Evolutionary conservation across 2,329 filamentous ascomycete genomes (phyloP), one percentile per base, ranked within the genome.

Genomic region (Phaeoacremonium minimum): DNA sequence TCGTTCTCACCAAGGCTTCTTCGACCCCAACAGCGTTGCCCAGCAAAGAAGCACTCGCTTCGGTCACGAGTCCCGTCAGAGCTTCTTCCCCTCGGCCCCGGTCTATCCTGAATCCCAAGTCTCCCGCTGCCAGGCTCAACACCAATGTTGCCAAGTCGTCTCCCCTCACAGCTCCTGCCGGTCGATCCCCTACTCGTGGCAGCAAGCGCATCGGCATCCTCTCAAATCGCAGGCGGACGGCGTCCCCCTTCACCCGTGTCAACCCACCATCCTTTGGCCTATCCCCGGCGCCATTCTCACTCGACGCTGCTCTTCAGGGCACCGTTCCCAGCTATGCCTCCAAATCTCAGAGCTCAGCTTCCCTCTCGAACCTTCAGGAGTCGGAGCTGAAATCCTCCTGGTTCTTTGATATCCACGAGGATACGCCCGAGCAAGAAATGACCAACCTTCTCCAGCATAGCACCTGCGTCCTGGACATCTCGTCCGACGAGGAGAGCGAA

Each of bases 341-440:
- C 31, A 73, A 67, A n/a, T 48, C 56, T 12, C 46, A 55, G 3
- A 41, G 54, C 6, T 42, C 55, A 28, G 45, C 56, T 36, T 53
- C 51, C 45, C 40, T 55, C 47, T 39, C 46, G 36, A 49, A 52
- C 30, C 53, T 75, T 22, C 45, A 61, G 29, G 66, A 68, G 41
- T 54, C 68, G 15, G 68, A 74, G 36, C 58, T 73, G 49, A 77
- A 84, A 54, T 72, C 78, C 20, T 73, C 73, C 40, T 96, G 89
- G 90, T 85, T 85, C 67, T 97, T 98, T 56, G 85, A 91, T 41
- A 97, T 98, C 52, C 83, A 96, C 56, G 87, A 95, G 56, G 91
- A 98, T 60, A 88, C 87, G 0, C 78, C 85, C 7, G 87, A 95
- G 56, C 86, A 96, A 55, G 84, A 95, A 56, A 86, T 93, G 62